Evolutionary conservation across 768 basidiomycete genomes (phyloP).

Genomic region (Coprinopsis sp.): DNA sequence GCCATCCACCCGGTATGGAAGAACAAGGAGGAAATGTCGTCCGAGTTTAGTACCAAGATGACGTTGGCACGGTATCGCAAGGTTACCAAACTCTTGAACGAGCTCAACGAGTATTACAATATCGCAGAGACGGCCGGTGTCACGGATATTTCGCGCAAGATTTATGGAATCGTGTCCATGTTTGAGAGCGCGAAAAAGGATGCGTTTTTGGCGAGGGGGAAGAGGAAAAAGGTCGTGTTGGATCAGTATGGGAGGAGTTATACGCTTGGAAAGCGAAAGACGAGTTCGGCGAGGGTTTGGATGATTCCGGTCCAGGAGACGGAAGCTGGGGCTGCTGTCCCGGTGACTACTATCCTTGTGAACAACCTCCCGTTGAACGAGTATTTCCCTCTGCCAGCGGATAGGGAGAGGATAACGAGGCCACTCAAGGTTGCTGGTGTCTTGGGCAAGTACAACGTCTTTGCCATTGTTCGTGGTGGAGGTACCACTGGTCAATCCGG

Average conservation of each 20-base stretch:
- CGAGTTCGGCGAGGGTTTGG: constrained; percentile 89
- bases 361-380: constrained; percentile 77
- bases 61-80: constrained; percentile 68
- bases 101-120: constrained; percentile 58
- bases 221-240: constrained; percentile 53
- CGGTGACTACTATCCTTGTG: constrained; percentile 68
- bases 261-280: constrained; percentile 83
- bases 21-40: constrained; percentile 51
- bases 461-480: constrained; percentile 75
- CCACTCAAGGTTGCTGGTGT: constrained; percentile 82
- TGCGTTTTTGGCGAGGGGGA: constrained; percentile 40
- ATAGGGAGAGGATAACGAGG: constrained; percentile 77
- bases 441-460: constrained; percentile 79
- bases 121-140: constrained; percentile 59
- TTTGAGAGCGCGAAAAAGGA: constrained; percentile 66
- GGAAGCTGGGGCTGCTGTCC: constrained; percentile 25
- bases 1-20: constrained; percentile 67
- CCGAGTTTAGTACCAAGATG: constrained; percentile 54
- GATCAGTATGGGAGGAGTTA: constrained; percentile 84
- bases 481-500: constrained; percentile 93
- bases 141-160: constrained; percentile 46
- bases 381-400: constrained; percentile 71
- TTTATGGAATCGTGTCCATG: constrained; percentile 48
- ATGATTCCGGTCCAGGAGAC: constrained; percentile 61
- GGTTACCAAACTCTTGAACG: constrained; percentile 54